Conservation (phyloP, 2,329 filamentous ascomycete genomes). For the Leptographium flavum region DNA sequence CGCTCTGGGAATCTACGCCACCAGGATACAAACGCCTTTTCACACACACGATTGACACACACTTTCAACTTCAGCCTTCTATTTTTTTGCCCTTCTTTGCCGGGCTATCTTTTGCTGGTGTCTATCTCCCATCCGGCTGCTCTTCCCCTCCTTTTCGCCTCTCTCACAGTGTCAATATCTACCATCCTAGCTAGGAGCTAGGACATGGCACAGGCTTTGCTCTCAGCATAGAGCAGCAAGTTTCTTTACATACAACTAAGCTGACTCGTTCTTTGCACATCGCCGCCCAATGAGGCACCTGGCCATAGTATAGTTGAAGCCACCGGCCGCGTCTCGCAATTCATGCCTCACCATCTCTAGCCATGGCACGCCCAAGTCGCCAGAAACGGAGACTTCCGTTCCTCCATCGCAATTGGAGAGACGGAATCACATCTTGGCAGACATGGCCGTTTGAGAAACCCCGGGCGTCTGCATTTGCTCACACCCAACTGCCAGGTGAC, state of each 20-base stretch:
- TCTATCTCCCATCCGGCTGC: not conserved
- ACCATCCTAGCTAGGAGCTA: not conserved
- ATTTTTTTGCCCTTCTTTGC: not conserved
- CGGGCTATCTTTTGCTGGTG: not conserved
- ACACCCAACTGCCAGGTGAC: not conserved
- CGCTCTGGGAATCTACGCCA: not conserved
- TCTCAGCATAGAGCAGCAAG: not conserved
- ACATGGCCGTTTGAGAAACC: conserved; percentile 10
- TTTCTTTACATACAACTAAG: not conserved
- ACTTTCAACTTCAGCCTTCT: not conserved
- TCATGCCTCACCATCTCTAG: not conserved
- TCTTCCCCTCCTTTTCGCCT: not conserved
- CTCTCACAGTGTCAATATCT: not conserved
- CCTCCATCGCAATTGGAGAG: conserved; percentile 39
- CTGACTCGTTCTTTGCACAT: not conserved
- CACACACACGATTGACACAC: not conserved
- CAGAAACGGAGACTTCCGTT: conserved; percentile 26
- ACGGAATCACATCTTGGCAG: conserved; percentile 30
- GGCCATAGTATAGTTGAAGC: not conserved
- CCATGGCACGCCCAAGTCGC: not conserved
- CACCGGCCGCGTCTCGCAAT: not conserved
- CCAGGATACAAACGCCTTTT: not conserved
- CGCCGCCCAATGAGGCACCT: not conserved
- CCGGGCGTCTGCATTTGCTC: not conserved
- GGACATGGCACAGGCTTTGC: not conserved